Percentiles rank a stretch among this genome's conserved stretches.
Conservation (phyloP, 306 rosid species). For the Hippophae rhamnoides region DNA sequence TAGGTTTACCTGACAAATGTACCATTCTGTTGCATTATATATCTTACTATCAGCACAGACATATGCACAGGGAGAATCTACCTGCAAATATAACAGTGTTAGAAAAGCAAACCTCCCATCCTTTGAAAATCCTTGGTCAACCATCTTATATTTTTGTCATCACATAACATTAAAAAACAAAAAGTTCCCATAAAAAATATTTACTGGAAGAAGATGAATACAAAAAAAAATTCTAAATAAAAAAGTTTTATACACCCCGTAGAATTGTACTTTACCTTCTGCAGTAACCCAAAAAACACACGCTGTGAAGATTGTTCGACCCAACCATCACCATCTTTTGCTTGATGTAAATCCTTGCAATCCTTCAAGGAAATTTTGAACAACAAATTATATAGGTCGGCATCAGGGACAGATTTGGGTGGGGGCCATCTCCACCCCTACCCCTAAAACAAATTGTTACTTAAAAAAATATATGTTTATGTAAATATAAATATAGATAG, state of each 20-base stretch:
- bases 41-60: constrained; percentile 89
- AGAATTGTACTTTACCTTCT: constrained; percentile 52
- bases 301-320: constrained; percentile 94
- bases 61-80: constrained; percentile 62
- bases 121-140: background rate
- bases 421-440: too few relatives aligned
- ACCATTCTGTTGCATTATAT: constrained; percentile 93
- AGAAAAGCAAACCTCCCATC: constrained; percentile 11
- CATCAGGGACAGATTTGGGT: too few relatives aligned
- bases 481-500: too few relatives aligned
- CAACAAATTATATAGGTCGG: constrained; percentile 17
- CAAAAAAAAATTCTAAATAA: background rate
- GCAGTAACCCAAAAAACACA: constrained; percentile 78
- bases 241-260: background rate
- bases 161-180: background rate
- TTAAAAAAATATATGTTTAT: too few relatives aligned
- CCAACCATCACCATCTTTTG: constrained; percentile 99
- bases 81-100: constrained; percentile 36
- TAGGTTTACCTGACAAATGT: constrained; percentile 77
- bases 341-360: constrained; percentile 92
- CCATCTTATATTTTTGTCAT: too few relatives aligned
- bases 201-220: background rate
- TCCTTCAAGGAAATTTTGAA: constrained; percentile 43
- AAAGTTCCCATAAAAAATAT: too few relatives aligned
- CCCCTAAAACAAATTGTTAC: too few relatives aligned